These are phyloP conservation scores for Cladophialophora chaetospira DNA, from an alignment of 2,329 filamentous ascomycete genomes.

Conservation along the genomic window DNA sequence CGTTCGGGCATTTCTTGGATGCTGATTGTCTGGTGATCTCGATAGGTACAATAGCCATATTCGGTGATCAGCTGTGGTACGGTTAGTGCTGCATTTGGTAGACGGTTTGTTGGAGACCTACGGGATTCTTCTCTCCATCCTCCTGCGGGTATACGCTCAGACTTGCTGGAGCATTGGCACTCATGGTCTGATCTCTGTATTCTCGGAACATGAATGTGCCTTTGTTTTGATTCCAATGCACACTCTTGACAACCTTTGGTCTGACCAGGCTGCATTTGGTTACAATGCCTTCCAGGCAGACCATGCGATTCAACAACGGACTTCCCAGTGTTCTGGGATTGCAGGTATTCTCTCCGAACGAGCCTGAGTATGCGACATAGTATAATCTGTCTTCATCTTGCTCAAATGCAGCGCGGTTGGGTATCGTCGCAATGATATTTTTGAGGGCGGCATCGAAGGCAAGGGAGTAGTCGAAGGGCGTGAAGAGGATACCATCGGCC, in stretches of 20 bases:
- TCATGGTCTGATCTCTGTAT: conserved; percentile 98
- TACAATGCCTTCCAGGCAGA: conserved; percentile 95
- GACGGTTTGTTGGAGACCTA: conserved; percentile 37
- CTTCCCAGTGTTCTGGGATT: conserved; percentile 92
- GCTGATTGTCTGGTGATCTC: conserved; percentile 95
- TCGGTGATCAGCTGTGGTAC: conserved; percentile 73
- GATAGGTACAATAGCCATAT: conserved; percentile 92
- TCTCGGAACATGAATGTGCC: conserved; percentile 85
- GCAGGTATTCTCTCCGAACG: conserved; percentile 91
- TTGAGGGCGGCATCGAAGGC: conserved; percentile 92
- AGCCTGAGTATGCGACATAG: conserved; percentile 96
- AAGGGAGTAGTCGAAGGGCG: conserved; percentile 83
- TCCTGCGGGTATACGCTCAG: conserved; percentile 92
- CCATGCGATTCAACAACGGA: conserved; percentile 90
- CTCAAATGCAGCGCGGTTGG: conserved; percentile 74
- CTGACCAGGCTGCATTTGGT: conserved; percentile 93
- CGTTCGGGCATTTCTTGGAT: conserved; percentile 99
- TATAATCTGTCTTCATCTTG: conserved; percentile 76
- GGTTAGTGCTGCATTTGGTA: conserved; percentile 24
- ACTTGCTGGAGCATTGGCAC: conserved; percentile 78
- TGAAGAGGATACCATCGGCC: conserved; percentile 74
- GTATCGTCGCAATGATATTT: conserved; percentile 78
- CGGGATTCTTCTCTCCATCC: conserved; percentile 87
- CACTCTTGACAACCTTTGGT: conserved; percentile 96
- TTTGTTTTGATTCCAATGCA: conserved; percentile 90